Evolutionary conservation across 352 stramenopile genomes (phyloP), one percentile per base, ranked within the genome.

Genomic region (Pythium grandisporangium): DNA sequence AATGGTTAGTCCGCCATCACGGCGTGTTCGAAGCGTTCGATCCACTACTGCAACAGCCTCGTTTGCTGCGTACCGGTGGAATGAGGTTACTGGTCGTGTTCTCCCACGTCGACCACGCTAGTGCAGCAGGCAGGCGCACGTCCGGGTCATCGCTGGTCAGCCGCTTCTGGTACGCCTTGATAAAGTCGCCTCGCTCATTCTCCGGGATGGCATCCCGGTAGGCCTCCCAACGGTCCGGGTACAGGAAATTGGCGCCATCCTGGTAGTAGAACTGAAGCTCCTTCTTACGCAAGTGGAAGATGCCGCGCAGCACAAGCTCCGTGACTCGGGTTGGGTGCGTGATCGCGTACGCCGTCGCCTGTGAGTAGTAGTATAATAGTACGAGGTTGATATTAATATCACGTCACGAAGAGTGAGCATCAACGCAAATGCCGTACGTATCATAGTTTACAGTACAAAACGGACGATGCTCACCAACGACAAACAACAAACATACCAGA

Each of bases 251-350:
- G n/a, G 83, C 76, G 4, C 82, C 86, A 35, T 70, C 61, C 58
- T 85, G 74, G 50, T 97, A 97, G 51, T 97, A 83, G 61, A 96
- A 97, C 55, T 96, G 73, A 40, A 97, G 87, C 57, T 97, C 91
- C 22, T 80, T 60, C 34, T 84, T 68, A 39, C 88, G 82, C 30
- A 98, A 67, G 11, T 94, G 61, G 58, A 96, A 98, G 25, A 98
- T 89, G 16, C 91, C 94, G 11, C 92, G 70, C 26, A 98, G 62
- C 19, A 98, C 74, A 38, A 98, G 66, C 42, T 87, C 70, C n/a
- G 63, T 69, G 26, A 97, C 76, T 8, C 55, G 57, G 8, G 55
- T 58, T 2, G 94, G 87, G 70, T 97, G 86, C 25, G 47, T 77
- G 45, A 92, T 78, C 24, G 92, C 88, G 60, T 98, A 98, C 21